A percentile compares a stretch with the other conserved stretches of the same genome.
phyloP scores from a whole-genome alignment of 257 asterid genomes.

The Capsicum pubescens region DNA sequence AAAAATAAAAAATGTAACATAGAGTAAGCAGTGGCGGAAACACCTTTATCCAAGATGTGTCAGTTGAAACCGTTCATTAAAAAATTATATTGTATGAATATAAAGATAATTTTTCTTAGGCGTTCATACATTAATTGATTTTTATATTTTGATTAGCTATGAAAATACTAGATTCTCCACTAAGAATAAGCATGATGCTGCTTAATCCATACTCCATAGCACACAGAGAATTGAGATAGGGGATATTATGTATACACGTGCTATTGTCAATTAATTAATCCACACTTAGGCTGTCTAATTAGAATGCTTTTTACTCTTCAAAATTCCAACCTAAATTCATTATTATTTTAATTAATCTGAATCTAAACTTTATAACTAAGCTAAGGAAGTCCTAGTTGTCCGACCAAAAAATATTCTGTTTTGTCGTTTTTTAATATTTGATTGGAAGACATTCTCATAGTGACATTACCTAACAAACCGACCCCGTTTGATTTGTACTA shows the following conservation, averaged over 20 bases:
- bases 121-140: too few species aligned
- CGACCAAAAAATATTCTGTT: conserved; percentile 60
- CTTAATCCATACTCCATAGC: not conserved
- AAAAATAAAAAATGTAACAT: not conserved
- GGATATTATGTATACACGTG: conserved; percentile 27
- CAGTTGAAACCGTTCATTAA: not conserved
- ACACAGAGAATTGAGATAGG: not conserved
- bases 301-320: not conserved
- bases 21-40: not conserved
- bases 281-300: conserved; percentile 24
- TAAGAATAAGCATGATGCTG: not conserved
- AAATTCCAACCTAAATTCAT: not conserved
- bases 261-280: conserved; percentile 8
- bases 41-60: not conserved
- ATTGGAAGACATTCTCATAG: conserved; percentile 27
- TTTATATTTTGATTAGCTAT: too few species aligned
- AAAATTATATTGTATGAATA: not conserved
- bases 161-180: not conserved
- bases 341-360: not conserved
- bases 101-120: not conserved
- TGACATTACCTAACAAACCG: conserved; percentile 50
- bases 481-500: conserved; percentile 30
- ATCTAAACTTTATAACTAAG: conserved; percentile 9
- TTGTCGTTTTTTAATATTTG: conserved; percentile 32
- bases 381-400: conserved; percentile 26